Conservation (phyloP, 225 moss, liverwort and hornwort genomes). For the Physcomitrium patens region DNA sequence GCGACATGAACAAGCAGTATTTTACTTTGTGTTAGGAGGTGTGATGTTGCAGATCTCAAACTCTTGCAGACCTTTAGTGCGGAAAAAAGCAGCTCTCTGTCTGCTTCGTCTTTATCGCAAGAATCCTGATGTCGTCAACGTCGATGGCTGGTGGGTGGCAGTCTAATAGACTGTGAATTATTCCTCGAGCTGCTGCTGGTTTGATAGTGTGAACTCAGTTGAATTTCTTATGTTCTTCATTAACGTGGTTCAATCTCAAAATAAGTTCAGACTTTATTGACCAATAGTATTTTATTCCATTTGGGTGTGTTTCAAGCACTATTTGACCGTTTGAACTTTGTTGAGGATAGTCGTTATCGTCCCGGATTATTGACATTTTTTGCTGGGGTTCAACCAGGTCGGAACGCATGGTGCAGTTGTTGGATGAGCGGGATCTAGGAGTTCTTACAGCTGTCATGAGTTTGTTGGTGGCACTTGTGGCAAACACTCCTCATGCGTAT, state of each 20-base stretch:
- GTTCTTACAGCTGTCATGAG: conserved; percentile 98
- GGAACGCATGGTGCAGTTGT: conserved; percentile 88
- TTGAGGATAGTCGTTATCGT: neutral
- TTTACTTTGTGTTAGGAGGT: conserved; percentile 32
- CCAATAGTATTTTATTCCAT: neutral
- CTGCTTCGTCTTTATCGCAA: conserved; percentile 91
- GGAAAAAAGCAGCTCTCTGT: conserved; percentile 96
- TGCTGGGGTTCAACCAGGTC: conserved; percentile 65
- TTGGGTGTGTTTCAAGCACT: conserved; percentile 8
- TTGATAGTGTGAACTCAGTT: conserved; percentile 9
- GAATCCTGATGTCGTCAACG: conserved; percentile 94
- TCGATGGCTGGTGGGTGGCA: conserved; percentile 86
- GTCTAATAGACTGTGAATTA: conserved; percentile 10
- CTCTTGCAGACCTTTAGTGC: conserved; percentile 93
- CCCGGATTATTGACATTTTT: conserved; percentile 17
- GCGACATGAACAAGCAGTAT: conserved; percentile 17
- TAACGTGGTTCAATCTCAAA: conserved; percentile 9
- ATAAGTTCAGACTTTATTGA: conserved; percentile 12
- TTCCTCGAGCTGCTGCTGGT: conserved; percentile 14
- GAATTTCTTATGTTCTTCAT: conserved; percentile 18
- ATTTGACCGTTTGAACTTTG: neutral
- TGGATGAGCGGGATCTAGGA: conserved; percentile 93
- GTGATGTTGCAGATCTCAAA: conserved; percentile 79
- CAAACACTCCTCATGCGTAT: conserved; percentile 81
- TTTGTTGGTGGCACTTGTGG: conserved; percentile 91